Evolutionary conservation across 1,284 basidiomycete species (phyloP), one percentile per base, ranked within the genome.

Genomic region (Agroathelia rolfsii): DNA sequence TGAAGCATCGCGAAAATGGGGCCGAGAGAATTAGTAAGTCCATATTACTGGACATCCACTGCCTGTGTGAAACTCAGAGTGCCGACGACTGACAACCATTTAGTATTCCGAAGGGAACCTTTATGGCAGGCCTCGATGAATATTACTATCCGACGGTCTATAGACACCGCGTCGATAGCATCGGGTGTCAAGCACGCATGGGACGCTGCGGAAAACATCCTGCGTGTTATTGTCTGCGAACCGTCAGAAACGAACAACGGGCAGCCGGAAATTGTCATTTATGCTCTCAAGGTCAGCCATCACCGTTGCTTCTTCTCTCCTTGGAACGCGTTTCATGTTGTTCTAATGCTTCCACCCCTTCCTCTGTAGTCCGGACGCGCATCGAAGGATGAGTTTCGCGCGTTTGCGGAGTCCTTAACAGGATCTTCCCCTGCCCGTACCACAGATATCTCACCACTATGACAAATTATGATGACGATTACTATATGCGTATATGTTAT

Each of bases 121-220:
- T 51, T 79, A 19, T 70, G 72, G 59, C 70, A 79, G 44, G 70
- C 77, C 3, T 69, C 73, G 2, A 73, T 79, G 72, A 77, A 77
- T 46, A 58, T 74, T 21, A 64, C 65, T 12, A 46, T 79, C 30
- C 54, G 58, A 21, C 57, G 69, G 5, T 50, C 64, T 4, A n/a
- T n/a, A n/a, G n/a, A n/a, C n/a, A n/a, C n/a, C n/a, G n/a, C n/a
- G n/a, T n/a, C n/a, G n/a, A n/a, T n/a, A n/a, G n/a, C n/a, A n/a
- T n/a, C n/a, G n/a, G n/a, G n/a, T n/a, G 59, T 78, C 22, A 64
- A 70, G 17, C 76, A 71, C 41, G 61, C 66, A 13, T 76, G 63
- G 45, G 70, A 76, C 39, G 51, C 58, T 17, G 60, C 65, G 26
- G 74, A 78, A 38, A 61, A 61, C 34, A 59, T 68, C 7, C 51